Evolutionary conservation across 176 grass and related monocot genomes (phyloP).

Genomic region (Eleusine indica): DNA sequence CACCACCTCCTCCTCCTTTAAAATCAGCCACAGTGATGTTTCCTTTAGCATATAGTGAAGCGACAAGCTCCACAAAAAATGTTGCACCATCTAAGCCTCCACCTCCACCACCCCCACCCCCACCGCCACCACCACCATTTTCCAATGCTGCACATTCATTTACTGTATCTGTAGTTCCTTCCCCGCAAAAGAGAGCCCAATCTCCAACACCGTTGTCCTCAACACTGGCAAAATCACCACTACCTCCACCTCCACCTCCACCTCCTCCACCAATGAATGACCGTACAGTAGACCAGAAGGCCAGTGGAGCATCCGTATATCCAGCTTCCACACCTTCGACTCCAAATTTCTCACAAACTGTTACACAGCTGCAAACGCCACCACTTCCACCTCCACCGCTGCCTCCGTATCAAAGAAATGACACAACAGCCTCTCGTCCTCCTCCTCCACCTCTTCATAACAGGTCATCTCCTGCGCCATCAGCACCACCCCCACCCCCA

Average conservation of each 20-base stretch:
- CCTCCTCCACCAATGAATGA: slow-evolving; percentile 38
- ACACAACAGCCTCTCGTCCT: slow-evolving; percentile 13
- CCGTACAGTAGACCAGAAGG: slow-evolving; percentile 13
- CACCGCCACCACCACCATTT: slow-evolving; percentile 31
- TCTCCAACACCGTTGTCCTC: slow-evolving; percentile 34
- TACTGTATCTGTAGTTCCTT: slow-evolving; percentile 19
- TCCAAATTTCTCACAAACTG: slow-evolving; percentile 25
- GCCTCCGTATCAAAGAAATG: slow-evolving; percentile 18
- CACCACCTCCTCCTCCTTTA: slow-evolving; percentile 34
- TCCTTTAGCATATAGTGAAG: slow-evolving; percentile 33
- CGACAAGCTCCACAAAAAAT: slow-evolving; percentile 20
- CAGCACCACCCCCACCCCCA: slow-evolving; percentile 46
- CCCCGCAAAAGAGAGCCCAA: slow-evolving; percentile 20
- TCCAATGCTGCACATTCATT: slow-evolving; percentile 29
- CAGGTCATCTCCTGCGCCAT: slow-evolving; percentile 25
- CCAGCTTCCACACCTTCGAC: slow-evolving; percentile 12
- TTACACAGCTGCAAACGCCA: background rate
- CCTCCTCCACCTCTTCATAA: slow-evolving; percentile 43
- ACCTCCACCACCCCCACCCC: slow-evolving; percentile 33
- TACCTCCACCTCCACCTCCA: slow-evolving; percentile 17
- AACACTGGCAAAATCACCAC: slow-evolving; percentile 19
- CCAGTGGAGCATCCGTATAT: slow-evolving; percentile 4
- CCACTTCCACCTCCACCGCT: slow-evolving; percentile 35
- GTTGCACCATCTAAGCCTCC: slow-evolving; percentile 39
- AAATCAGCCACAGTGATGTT: slow-evolving; percentile 34